Evolutionary conservation across 352 stramenopile genomes (phyloP).

Genomic region (Blastocystis sp.): DNA sequence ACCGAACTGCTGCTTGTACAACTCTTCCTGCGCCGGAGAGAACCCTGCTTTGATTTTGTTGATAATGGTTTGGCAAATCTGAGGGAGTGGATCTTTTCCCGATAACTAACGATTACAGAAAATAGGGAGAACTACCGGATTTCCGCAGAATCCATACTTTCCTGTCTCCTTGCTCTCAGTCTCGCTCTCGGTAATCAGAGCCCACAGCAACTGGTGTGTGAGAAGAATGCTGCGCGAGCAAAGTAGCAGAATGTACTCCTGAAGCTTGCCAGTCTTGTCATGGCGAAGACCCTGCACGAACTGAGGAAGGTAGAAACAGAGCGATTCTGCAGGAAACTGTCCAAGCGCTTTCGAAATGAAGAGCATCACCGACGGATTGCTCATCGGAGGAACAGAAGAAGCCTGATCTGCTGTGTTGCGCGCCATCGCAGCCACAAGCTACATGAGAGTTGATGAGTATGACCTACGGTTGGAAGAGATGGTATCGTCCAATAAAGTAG

Average conservation of each 20-base stretch:
- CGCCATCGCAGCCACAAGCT: conserved; percentile 23
- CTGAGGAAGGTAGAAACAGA: conserved; percentile 57
- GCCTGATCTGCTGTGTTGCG: neutral
- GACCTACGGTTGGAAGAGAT: neutral
- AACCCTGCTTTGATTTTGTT: neutral
- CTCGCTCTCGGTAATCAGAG: conserved; percentile 43
- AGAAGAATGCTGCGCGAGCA: conserved; percentile 17
- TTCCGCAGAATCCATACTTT: conserved; percentile 28
- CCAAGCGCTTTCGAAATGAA: conserved; percentile 1
- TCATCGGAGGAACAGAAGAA: neutral
- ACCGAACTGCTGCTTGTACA: conserved; percentile 29
- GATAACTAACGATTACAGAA: neutral
- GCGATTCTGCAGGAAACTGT: conserved; percentile 12
- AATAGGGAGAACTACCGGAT: neutral
- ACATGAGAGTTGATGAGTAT: neutral
- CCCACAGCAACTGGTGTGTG: conserved; percentile 56
- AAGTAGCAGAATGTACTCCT: conserved; percentile 44
- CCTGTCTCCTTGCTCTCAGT: neutral
- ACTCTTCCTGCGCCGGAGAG: neutral
- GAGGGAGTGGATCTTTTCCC: neutral
- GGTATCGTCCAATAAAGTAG: conserved; percentile 42
- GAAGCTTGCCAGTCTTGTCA: neutral
- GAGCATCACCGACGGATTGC: neutral
- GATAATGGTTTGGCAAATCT: conserved; percentile 35
- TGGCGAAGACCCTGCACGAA: conserved; percentile 41